Evolutionary conservation across 208 protist genomes (phyloP).

Genomic region (Leishmania lainsoni): DNA sequence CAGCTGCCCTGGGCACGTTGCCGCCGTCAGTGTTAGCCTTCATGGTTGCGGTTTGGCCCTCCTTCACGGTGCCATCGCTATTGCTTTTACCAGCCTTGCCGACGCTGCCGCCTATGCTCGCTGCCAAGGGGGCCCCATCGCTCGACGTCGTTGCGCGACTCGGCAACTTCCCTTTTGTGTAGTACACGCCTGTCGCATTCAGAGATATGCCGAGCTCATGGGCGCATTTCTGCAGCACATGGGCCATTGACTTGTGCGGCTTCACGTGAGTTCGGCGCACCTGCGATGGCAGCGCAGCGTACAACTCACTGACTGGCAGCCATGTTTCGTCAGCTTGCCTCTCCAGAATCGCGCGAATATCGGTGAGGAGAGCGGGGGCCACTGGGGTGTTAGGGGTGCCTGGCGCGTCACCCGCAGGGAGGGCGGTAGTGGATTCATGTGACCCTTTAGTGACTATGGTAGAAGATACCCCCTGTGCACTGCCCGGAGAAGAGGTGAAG

Average conservation of each 20-base stretch:
- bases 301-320: constrained; percentile 65
- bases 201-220: constrained; percentile 46
- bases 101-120: neutral
- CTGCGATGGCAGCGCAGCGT: constrained; percentile 57
- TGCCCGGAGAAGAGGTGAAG: neutral
- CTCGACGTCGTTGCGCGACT: neutral
- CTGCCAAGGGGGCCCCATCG: neutral
- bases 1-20: neutral
- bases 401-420: neutral
- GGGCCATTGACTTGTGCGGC: constrained; percentile 72
- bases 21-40: neutral
- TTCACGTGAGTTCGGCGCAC: constrained; percentile 65
- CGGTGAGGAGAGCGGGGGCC: constrained; percentile 14
- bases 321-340: constrained; percentile 33
- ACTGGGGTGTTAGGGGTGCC: constrained; percentile 16
- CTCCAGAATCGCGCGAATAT: constrained; percentile 20
- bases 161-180: constrained; percentile 42
- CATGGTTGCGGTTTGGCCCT: neutral
- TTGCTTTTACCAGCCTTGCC: no score
- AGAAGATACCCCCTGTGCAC: neutral
- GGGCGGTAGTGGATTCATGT: neutral
- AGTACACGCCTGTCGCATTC: constrained; percentile 58
- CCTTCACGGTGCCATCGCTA: neutral
- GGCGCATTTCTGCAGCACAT: constrained; percentile 50
- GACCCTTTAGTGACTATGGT: neutral